phyloP scores from a whole-genome alignment of 2,329 filamentous ascomycete genomes.

The Exophiala dermatitidis region DNA sequence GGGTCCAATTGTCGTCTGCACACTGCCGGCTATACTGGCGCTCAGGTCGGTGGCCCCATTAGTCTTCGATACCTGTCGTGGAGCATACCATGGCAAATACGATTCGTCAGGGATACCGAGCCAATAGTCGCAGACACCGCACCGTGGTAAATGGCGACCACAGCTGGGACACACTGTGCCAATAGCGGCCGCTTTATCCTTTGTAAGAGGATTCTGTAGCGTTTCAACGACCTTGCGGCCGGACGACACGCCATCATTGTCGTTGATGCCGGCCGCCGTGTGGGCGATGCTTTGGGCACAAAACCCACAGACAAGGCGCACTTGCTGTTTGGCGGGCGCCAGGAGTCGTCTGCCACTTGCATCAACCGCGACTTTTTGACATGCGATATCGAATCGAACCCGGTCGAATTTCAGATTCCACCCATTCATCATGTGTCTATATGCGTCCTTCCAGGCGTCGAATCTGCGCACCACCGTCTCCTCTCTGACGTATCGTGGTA shows the following conservation, averaged over 20 bases:
- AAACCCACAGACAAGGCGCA: constrained; percentile 54
- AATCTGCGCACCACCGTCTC: constrained; percentile 46
- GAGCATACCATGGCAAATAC: constrained; percentile 28
- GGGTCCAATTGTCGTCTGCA: constrained; percentile 22
- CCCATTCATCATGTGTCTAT: constrained; percentile 53
- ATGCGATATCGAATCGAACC: constrained; percentile 53
- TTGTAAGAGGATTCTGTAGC: constrained; percentile 20
- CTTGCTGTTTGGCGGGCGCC: constrained; percentile 45
- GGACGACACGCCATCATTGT: constrained; percentile 29
- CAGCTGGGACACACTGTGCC: constrained; percentile 56
- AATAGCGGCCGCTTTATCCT: constrained; percentile 25
- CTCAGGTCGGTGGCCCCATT: constrained; percentile 17
- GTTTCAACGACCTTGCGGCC: constrained; percentile 24
- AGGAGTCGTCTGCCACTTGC: constrained; percentile 45
- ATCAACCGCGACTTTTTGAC: constrained; percentile 44
- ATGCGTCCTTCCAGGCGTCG: constrained; percentile 55
- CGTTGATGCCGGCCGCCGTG: constrained; percentile 30
- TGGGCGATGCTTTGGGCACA: constrained; percentile 52
- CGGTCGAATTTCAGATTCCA: constrained; percentile 56
- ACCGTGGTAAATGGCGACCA: constrained; percentile 56
- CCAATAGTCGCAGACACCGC: constrained; percentile 56
- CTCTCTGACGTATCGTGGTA: constrained; percentile 53
- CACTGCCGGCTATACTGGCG: constrained; percentile 22
- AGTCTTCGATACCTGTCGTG: constrained; percentile 5
- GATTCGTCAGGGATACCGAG: constrained; percentile 52